A percentile compares a stretch with the other conserved stretches of the same genome.
These are phyloP conservation scores for Pestalotiopsis sp. DNA, from an alignment of 2,329 filamentous ascomycete genomes.

Conservation along the genomic window DNA sequence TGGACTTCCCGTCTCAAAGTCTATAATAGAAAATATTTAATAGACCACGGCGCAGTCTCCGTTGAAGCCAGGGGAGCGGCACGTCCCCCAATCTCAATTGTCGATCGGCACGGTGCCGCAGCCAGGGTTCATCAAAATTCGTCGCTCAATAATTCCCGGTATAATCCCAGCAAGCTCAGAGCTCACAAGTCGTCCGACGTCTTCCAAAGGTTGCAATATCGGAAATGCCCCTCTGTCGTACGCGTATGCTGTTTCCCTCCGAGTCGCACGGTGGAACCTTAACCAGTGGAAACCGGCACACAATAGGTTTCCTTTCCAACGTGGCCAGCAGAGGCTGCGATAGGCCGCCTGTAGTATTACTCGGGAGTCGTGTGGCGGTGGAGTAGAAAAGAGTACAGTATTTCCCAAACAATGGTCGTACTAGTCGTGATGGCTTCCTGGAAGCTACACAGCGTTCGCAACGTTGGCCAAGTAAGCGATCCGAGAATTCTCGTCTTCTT, in stretches of 20 bases:
- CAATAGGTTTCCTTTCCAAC: neutral
- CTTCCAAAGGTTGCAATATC: slow-evolving; percentile 1
- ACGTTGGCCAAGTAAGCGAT: neutral
- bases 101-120: neutral
- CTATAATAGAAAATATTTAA: neutral
- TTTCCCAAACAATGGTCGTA: neutral
- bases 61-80: neutral
- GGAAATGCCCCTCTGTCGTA: neutral
- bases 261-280: neutral
- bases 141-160: neutral
- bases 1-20: neutral
- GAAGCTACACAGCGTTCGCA: neutral
- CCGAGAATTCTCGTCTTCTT: neutral
- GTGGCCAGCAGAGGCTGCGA: slow-evolving; percentile 4
- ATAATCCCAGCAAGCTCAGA: neutral
- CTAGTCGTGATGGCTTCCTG: neutral
- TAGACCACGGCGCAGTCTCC: neutral
- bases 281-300: neutral
- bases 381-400: neutral
- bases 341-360: neutral
- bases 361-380: neutral
- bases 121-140: neutral
- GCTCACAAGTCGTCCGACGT: neutral
- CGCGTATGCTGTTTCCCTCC: neutral
- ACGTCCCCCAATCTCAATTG: neutral